Evolutionary conservation across 2,329 filamentous ascomycete genomes (phyloP), one percentile per base, ranked within the genome.

Genomic region (Amauroascus verrucosus): DNA sequence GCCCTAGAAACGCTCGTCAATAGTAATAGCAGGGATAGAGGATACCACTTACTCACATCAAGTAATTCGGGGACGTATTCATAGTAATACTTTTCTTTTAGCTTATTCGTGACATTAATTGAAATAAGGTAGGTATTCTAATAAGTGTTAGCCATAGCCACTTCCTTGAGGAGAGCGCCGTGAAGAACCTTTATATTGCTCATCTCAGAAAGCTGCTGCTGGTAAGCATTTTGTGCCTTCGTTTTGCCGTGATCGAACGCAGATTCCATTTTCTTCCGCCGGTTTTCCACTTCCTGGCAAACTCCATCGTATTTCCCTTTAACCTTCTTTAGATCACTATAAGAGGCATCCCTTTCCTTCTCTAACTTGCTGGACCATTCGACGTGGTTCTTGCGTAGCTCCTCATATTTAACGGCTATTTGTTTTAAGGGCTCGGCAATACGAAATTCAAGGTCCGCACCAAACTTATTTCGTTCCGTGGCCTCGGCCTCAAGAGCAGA

Each of bases 11-110:
- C 13, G 14, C 16, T 14, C 18, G 35, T 54, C 44, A 54, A 33
- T 43, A 40, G 22, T 14, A 14, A 26, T 18, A 44, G 24, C 8
- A 24, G n/a, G 26, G 14, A n/a, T 30, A 16, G 9, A 22, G 28
- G 37, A 45, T 14, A 16, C 8, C 30, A 30, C n/a, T 3, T 8
- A 54, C 75, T 70, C 70, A 90, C 90, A 71, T 97, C 88, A 66
- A 98, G 78, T 55, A 97, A 73, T 65, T 97, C 93, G 7, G 93
- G 93, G 18, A 98, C 79, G 68, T 97, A 97, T 69, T 96, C 89
- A 67, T 97, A 85, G 65, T 95, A 98, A 74, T 97, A 97, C 65
- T 85, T 88, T 67, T 96, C 89, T 74, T 97, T 98, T 65, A 95
- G 84, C 73, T 93, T 95, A 72, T 98, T 98, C 32, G 90, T 94